phyloP scores from a whole-genome alignment of 768 basidiomycete genomes.

The Mycena rebaudengoi region DNA sequence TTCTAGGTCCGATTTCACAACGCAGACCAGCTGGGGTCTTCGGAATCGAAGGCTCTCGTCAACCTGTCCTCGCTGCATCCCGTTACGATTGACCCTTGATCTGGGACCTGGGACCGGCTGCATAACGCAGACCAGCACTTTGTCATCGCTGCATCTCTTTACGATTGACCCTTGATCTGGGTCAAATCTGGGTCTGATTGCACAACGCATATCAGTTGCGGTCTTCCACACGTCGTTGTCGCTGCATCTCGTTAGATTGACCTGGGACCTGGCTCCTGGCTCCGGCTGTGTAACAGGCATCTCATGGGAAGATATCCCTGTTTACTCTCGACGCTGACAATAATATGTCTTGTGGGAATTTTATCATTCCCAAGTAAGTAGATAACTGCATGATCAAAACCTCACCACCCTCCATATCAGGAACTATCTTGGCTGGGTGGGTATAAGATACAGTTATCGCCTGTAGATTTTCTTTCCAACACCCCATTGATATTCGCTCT shows the following conservation, averaged over 20 bases:
- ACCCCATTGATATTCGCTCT: background rate
- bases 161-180: background rate
- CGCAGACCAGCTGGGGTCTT: background rate
- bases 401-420: background rate
- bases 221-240: background rate
- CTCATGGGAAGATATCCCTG: background rate
- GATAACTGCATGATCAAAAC: background rate
- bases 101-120: background rate
- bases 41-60: background rate
- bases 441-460: background rate
- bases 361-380: background rate
- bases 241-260: background rate
- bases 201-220: background rate
- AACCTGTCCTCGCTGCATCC: background rate
- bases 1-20: background rate
- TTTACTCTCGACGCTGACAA: background rate
- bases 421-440: background rate
- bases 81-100: background rate
- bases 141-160: background rate
- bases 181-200: too few species aligned
- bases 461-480: background rate
- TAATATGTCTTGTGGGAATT: constrained; percentile 1
- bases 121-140: too few species aligned
- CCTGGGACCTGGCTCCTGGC: background rate
- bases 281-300: background rate